Conservation (phyloP, 805 yeast species). For the Dipodascopsis tothii region DNA sequence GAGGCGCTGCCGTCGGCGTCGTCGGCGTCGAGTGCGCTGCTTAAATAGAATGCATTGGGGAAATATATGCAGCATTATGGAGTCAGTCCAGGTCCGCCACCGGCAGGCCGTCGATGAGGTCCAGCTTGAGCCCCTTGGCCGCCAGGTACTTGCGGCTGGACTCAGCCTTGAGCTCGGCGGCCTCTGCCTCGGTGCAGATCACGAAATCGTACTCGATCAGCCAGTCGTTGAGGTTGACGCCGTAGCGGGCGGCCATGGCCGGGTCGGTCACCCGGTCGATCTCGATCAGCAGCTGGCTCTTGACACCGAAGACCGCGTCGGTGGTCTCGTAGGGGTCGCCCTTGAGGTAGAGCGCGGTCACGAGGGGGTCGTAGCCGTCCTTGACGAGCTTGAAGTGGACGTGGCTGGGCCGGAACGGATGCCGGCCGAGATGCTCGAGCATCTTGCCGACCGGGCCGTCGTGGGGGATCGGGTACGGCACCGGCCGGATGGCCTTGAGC, state of each 20-base stretch:
- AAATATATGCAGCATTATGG: too few relatives aligned
- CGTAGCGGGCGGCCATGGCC: constrained; percentile 12
- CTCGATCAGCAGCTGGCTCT: constrained; percentile 25
- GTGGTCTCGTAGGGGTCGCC: constrained; percentile 31
- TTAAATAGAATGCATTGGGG: too few relatives aligned
- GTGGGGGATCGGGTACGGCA: constrained; percentile 36
- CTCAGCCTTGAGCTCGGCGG: constrained; percentile 7
- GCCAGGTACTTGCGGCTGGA: constrained; percentile 12
- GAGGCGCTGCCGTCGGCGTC: too few relatives aligned
- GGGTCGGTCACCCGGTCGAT: constrained; percentile 8
- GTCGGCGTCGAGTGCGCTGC: too few relatives aligned
- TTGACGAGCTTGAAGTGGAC: constrained; percentile 30
- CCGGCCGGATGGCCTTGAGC: constrained; percentile 32
- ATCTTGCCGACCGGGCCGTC: constrained; percentile 37
- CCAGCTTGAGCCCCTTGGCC: constrained; percentile 9
- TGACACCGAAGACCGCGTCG: constrained; percentile 36
- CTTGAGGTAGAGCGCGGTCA: constrained; percentile 33
- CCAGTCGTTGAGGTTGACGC: constrained; percentile 13
- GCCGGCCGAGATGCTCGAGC: constrained; percentile 32
- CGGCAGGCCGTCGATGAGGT: constrained; percentile 20
- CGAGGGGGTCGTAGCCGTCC: constrained; percentile 30
- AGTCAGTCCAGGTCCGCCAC: too few relatives aligned
- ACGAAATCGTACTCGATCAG: constrained; percentile 17
- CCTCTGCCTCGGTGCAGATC: constrained; percentile 13
- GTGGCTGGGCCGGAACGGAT: constrained; percentile 36